Evolutionary conservation across 495 filamentous ascomycete species (phyloP).

Genomic region (Penicillium lividum): DNA sequence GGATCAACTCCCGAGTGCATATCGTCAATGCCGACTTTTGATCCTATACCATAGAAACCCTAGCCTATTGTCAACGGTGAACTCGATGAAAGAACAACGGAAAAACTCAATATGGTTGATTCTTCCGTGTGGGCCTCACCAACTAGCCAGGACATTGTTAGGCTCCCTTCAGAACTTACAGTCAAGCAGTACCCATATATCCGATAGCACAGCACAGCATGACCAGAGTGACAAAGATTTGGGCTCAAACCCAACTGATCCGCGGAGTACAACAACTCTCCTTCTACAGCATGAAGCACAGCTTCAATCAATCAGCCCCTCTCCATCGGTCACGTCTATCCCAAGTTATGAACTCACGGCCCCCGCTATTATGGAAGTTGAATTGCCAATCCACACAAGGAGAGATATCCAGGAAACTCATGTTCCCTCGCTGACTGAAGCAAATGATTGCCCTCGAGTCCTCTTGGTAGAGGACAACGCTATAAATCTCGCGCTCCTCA

Average conservation of each 20-base stretch:
- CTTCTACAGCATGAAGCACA: background rate
- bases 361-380: background rate
- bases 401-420: background rate
- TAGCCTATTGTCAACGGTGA: slow-evolving; percentile 1
- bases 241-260: background rate
- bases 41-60: slow-evolving; percentile 5
- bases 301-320: background rate
- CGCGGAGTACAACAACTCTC: background rate
- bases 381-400: background rate
- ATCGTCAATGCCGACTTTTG: background rate
- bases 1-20: background rate
- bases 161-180: slow-evolving; percentile 1
- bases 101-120: slow-evolving; percentile 11
- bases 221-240: background rate
- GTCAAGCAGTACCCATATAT: background rate
- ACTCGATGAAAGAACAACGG: slow-evolving; percentile 1
- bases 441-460: slow-evolving; percentile 28
- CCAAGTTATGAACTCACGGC: background rate
- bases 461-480: slow-evolving; percentile 66
- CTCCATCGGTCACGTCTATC: background rate
- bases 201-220: background rate
- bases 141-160: slow-evolving; percentile 16
- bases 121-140: slow-evolving; percentile 27
- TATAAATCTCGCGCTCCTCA: slow-evolving; percentile 62
- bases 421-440: too few species aligned